A percentile compares a stretch with the other conserved stretches of the same genome.
phyloP scores from a whole-genome alignment of 2,329 filamentous ascomycete species.

The Beauveria asiatica region DNA sequence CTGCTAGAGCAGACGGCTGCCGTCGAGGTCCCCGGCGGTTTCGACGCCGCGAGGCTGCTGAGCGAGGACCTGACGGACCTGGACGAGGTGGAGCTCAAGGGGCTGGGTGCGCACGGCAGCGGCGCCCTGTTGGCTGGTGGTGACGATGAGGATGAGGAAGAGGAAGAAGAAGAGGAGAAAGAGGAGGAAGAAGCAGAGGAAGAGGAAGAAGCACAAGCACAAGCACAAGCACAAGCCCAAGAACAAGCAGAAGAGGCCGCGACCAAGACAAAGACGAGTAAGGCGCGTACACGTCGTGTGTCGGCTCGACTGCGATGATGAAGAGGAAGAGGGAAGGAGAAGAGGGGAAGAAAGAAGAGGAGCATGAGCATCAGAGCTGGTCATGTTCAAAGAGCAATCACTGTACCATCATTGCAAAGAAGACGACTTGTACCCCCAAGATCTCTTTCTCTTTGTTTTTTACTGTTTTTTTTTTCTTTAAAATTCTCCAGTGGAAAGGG shows the following conservation, averaged over 20 bases:
- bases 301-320: conserved; percentile 1
- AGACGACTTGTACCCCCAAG: no score
- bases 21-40: conserved; percentile 15
- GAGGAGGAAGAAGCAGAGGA: not conserved
- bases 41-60: conserved; percentile 57
- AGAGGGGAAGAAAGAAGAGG: no score
- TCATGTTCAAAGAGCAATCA: no score
- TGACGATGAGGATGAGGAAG: not conserved
- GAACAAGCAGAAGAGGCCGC: not conserved
- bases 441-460: no score
- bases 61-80: conserved; percentile 88
- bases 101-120: conserved; percentile 42
- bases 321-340: not conserved
- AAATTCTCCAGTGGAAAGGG: no score
- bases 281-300: not conserved
- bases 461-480: no score
- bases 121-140: conserved; percentile 29
- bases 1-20: conserved; percentile 52
- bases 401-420: no score
- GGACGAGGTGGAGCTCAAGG: conserved; percentile 81
- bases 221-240: not conserved
- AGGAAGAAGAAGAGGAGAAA: not conserved
- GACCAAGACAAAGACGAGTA: not conserved
- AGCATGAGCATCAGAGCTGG: no score
- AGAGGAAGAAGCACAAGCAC: not conserved